Percentiles rank a stretch among this genome's conserved stretches.
These are phyloP conservation scores for Papilionanthe hybrid DNA, from an alignment of 116 monocot genomes.

Conservation along the genomic window DNA sequence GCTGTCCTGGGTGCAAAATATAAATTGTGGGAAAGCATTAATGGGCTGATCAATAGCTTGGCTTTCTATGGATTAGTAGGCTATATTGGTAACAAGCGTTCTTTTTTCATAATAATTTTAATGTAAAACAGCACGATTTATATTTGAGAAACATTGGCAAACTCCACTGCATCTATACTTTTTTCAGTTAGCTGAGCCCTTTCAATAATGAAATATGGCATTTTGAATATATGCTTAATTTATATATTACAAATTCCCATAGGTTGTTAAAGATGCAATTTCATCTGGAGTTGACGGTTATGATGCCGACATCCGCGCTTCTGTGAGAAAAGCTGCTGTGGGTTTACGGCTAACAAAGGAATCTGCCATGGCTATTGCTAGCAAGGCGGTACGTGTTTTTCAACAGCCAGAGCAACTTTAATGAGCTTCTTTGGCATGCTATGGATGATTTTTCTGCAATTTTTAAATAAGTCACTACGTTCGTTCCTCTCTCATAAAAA, in stretches of 20 bases:
- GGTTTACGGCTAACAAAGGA: conserved; percentile 77
- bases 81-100: too few species aligned
- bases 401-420: not conserved
- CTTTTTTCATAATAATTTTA: too few species aligned
- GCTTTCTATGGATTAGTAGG: too few species aligned
- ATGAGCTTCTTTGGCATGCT: too few species aligned
- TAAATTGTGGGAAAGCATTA: too few species aligned
- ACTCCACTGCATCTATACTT: not conserved
- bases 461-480: too few species aligned
- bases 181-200: too few species aligned
- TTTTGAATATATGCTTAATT: not conserved
- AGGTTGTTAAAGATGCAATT: conserved; percentile 93
- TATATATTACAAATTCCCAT: conserved; percentile 3
- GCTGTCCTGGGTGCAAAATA: too few species aligned
- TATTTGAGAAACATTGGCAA: not conserved
- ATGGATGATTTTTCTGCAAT: too few species aligned
- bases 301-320: conserved; percentile 67
- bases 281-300: conserved; percentile 92
- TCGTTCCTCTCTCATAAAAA: not conserved
- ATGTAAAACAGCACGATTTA: not conserved
- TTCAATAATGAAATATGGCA: not conserved
- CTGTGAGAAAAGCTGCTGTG: conserved; percentile 83
- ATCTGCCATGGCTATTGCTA: conserved; percentile 77
- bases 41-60: too few species aligned
- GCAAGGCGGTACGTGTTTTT: conserved; percentile 63